Evolutionary conservation across 257 asterid genomes (phyloP), one percentile per base, ranked within the genome.

Genomic region (Jacaranda copaia): DNA sequence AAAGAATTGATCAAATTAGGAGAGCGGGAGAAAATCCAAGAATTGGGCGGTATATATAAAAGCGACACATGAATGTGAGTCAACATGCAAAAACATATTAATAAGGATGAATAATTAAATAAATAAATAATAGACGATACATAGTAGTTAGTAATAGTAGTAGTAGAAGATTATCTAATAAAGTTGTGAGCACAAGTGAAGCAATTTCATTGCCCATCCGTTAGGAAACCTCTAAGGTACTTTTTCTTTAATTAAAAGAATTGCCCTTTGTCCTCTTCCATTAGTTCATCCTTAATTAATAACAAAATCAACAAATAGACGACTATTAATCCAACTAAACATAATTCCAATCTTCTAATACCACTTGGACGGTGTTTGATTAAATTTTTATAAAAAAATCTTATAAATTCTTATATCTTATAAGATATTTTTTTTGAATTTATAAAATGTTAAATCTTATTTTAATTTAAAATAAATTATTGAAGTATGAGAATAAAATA

Each of bases 141-240:
- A 32, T 58, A 20, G 32, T 25, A 25, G n/a, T n/a, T 35, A 69
- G 48, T 53, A 63, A 12, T 11, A 20, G 67, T 43, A 62, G 1
- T 5, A 62, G 12, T 36, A 49, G 15, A 48, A 39, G 42, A 65
- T 4, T 5, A 49, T 58, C 46, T 60, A 77, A 12, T 77, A 42
- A 80, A 74, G 62, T 70, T 61, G 80, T 63, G 80, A 81, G 90
- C 86, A 73, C 89, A 85, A 85, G 90, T 78, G 69, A 90, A 86
- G 93, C 80, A 86, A 85, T 67, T 68, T 25, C 39, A 79, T 85
- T 85, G 87, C 89, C 84, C 87, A 76, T 87, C 83, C 84, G 76
- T 81, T 64, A 87, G 82, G 90, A 79, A 85, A 85, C 87, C 87
- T 74, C 75, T 62, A 43, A 68, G 38, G n/a, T 2, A 67, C 75